Base-by-base conservation (phyloP, 2,329 filamentous ascomycete species). In the Talaromyces islandicus region DNA sequence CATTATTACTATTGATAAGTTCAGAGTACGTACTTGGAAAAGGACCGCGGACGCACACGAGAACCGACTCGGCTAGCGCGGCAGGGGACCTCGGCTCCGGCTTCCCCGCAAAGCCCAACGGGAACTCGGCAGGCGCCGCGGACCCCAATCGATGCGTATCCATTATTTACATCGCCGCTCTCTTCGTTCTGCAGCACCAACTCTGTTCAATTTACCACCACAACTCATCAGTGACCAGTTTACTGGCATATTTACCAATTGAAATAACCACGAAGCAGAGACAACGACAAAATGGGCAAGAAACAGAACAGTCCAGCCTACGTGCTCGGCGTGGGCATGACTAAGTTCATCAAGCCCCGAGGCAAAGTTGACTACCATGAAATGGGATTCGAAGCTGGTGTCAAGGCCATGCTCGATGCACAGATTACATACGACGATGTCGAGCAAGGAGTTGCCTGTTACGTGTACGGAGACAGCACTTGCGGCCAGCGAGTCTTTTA, bases 401-500 rank as follows among this genome's bases (percentile, higher is more conserved):
- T 94, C 73, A 96, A 96, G 77, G 91, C 91, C 54, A 86, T 95
- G 82, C 77, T 88, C 19, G 84, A 86, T 60, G 75, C 75, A 5
- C 88, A 95, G 64, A 91, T 97, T 82, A 95, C 86, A 78, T 97
- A 97, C 80, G 93, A 97, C 75, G 92, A 97, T 64, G 92, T 97
- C 60, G 92, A 97, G 64, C 90, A 95, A 73, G 93, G 91, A 64
- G 84, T 97, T 11, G 94, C 92, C n/a, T 97, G 93, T 83, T 97
- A 96, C 81, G 96, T 92, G 83, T 97, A 96, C 75, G 93, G 93
- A 71, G 93, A 97, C 80, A 92, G 87, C 64, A 96, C 93, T 59
- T 94, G 90, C 77, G 93, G 93, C 54, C 93, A 97, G 81, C 88
- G 93, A 65, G 92, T 97, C 71, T 97, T 97, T 79, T 97, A 97